Percentiles rank a stretch among this genome's conserved stretches.
These are phyloP conservation scores for Carex myosuroides DNA, from an alignment of 176 grass and related monocot genomes.

Conservation along the genomic window DNA sequence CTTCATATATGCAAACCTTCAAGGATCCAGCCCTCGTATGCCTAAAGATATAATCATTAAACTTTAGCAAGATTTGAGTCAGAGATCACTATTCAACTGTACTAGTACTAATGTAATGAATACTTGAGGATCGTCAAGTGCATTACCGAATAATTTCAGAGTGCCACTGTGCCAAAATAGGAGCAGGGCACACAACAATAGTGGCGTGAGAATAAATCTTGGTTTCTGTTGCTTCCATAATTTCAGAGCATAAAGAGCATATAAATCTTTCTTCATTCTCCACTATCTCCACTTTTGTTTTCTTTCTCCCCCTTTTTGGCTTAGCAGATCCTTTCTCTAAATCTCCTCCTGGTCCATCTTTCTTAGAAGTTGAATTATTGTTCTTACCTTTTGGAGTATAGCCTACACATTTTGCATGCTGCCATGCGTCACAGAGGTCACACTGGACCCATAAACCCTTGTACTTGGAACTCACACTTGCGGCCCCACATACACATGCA, in stretches of 20 bases:
- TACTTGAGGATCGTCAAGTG: conserved; percentile 24
- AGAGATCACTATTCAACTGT: conserved; percentile 6
- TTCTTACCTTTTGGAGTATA: conserved; percentile 43
- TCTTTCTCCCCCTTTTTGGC: conserved; percentile 55
- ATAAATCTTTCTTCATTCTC: conserved; percentile 50
- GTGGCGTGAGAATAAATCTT: conserved; percentile 60
- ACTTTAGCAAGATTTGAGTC: conserved; percentile 25
- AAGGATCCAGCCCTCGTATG: conserved; percentile 81
- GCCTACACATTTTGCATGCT: conserved; percentile 89
- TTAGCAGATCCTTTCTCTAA: conserved; percentile 37
- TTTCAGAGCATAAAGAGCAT: conserved; percentile 67
- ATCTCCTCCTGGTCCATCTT: conserved; percentile 17
- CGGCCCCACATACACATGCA: conserved; percentile 95
- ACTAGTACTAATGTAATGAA: not conserved
- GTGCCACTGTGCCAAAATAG: conserved; percentile 89
- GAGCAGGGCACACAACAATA: conserved; percentile 79
- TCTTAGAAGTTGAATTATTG: conserved; percentile 31
- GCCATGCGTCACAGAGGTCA: conserved; percentile 92
- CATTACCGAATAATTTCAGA: conserved; percentile 85
- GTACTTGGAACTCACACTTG: conserved; percentile 72
- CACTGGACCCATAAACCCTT: conserved; percentile 83
- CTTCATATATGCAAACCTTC: conserved; percentile 90
- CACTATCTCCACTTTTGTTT: conserved; percentile 34
- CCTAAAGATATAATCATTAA: conserved; percentile 36
- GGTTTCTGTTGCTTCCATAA: conserved; percentile 60